phyloP scores from a whole-genome alignment of 371 early-diverging fungal genomes.

The Zancudomyces culisetae region DNA sequence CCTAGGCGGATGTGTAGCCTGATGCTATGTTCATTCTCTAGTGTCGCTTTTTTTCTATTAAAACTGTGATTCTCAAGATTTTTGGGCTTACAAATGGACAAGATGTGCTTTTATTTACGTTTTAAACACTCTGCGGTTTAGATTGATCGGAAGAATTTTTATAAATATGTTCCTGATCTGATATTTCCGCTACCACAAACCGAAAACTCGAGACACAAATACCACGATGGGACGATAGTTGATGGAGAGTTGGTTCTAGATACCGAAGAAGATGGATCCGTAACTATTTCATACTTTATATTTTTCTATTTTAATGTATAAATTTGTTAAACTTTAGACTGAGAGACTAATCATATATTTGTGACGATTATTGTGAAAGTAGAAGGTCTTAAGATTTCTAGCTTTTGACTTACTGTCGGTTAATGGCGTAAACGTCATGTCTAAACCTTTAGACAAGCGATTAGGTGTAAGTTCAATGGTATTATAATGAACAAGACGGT shows the following conservation, averaged over 20 bases:
- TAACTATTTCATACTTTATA: too few relatives aligned
- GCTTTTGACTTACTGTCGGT: constrained; percentile 61
- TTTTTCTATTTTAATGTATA: too few relatives aligned
- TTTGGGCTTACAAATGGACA: too few relatives aligned
- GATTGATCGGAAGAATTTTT: constrained; percentile 80
- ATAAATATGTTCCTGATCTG: constrained; percentile 37
- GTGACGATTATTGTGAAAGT: too few relatives aligned
- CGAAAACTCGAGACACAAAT: constrained; percentile 11
- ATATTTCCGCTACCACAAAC: constrained; percentile 21
- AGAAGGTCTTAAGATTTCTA: constrained; percentile 8
- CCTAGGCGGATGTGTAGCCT: too few relatives aligned
- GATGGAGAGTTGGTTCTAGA: constrained; percentile 86
- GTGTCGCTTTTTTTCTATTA: too few relatives aligned
- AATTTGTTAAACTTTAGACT: too few relatives aligned
- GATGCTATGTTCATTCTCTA: too few relatives aligned
- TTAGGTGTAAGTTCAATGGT: constrained; percentile 56
- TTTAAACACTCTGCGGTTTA: constrained; percentile 8
- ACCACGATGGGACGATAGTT: constrained; percentile 59
- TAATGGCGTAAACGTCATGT: constrained; percentile 28
- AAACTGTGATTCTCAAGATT: too few relatives aligned
- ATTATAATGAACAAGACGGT: too few relatives aligned
- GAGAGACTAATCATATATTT: too few relatives aligned
- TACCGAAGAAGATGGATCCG: constrained; percentile 33
- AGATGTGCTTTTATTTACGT: too few relatives aligned
- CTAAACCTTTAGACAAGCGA: constrained; percentile 37